Evolutionary conservation across 2,329 filamentous ascomycete genomes (phyloP).

Genomic region (Cladosporium sp.): DNA sequence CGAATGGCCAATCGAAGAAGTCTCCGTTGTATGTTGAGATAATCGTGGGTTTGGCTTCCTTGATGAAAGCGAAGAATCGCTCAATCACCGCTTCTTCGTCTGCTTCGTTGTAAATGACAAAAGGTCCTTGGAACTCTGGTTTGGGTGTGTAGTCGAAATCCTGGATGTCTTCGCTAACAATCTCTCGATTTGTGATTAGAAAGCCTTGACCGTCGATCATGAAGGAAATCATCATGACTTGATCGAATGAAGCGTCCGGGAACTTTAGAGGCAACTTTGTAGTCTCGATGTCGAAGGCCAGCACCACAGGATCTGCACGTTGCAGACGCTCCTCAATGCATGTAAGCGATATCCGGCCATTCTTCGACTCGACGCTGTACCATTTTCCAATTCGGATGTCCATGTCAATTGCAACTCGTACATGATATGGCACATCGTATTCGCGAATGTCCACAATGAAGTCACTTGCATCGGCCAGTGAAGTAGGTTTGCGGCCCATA

Average conservation of each 20-base stretch:
- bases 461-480: constrained; percentile 85
- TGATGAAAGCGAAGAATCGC: constrained; percentile 92
- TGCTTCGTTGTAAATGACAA: constrained; percentile 98
- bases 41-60: constrained; percentile 89
- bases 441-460: constrained; percentile 98
- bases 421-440: constrained; percentile 99
- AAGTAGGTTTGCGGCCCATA: constrained; percentile 74
- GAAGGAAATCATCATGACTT: constrained; percentile 99
- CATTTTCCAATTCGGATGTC: constrained; percentile 95
- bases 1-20: constrained; percentile 99
- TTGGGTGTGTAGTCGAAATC: constrained; percentile 99
- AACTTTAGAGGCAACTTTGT: constrained; percentile 95
- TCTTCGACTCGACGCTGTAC: constrained; percentile 94
- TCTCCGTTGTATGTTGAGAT: constrained; percentile 99
- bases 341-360: constrained; percentile 79
- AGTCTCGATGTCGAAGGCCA: constrained; percentile 99
- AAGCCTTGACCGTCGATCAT: constrained; percentile 99
- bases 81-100: constrained; percentile 87
- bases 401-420: constrained; percentile 93
- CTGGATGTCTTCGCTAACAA: constrained; percentile 93
- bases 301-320: constrained; percentile 92
- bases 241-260: constrained; percentile 88
- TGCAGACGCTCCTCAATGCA: constrained; percentile 85
- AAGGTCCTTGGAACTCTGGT: constrained; percentile 90
- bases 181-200: constrained; percentile 94